These are phyloP conservation scores for Aspergillus homomorphus DNA, from an alignment of 495 filamentous ascomycete species.

Conservation along the genomic window DNA sequence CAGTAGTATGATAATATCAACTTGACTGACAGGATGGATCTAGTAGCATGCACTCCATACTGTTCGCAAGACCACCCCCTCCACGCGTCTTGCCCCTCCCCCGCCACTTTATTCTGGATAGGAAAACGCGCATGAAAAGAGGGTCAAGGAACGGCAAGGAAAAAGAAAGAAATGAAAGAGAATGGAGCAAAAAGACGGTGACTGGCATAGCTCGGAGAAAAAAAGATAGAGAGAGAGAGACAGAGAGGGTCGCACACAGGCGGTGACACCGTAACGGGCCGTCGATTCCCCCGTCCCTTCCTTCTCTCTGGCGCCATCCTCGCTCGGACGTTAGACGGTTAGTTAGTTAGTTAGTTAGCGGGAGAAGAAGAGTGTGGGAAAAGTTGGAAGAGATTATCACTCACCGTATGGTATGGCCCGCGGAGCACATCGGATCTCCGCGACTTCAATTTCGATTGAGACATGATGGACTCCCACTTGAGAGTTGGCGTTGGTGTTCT, in stretches of 20 bases:
- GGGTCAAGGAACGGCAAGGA: background rate
- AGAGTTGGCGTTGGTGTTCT: background rate
- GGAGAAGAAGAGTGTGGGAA: too few relatives aligned
- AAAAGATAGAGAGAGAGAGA: background rate
- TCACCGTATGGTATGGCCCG: background rate
- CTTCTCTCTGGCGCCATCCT: background rate
- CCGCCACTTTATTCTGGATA: background rate
- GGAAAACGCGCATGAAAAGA: background rate
- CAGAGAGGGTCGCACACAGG: background rate
- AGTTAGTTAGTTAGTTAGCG: background rate
- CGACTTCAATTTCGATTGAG: background rate
- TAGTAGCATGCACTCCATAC: background rate
- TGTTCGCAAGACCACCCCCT: background rate
- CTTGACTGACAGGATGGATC: background rate
- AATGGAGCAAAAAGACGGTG: background rate
- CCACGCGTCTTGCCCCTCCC: background rate
- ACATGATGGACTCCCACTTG: background rate
- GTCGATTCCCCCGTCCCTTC: background rate
- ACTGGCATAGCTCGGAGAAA: background rate
- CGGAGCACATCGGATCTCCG: background rate
- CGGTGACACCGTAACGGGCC: background rate
- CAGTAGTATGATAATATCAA: background rate
- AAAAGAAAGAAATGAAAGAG: background rate
- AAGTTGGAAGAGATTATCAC: background rate
- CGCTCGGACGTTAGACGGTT: background rate